Conservation (phyloP, 1,139 yeast species). For the Debaryomyces sp. region DNA sequence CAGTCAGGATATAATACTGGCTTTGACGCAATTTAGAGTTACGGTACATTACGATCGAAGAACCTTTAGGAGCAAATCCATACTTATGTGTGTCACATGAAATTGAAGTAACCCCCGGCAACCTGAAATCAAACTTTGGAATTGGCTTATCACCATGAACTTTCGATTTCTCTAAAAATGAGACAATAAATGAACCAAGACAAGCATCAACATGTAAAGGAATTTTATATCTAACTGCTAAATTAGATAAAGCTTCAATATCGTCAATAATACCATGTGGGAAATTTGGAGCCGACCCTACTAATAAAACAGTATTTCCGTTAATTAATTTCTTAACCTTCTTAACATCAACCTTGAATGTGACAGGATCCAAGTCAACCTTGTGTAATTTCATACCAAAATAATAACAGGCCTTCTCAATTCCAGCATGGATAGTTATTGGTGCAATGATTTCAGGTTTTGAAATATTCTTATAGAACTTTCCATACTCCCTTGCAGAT, state of each 20-base stretch:
- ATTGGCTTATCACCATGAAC: slow-evolving; percentile 45
- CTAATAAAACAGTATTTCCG: slow-evolving; percentile 76
- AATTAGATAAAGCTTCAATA: slow-evolving; percentile 66
- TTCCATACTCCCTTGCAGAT: slow-evolving; percentile 76
- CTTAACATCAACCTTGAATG: slow-evolving; percentile 66
- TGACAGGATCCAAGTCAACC: slow-evolving; percentile 71
- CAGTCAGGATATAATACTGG: slow-evolving; percentile 82
- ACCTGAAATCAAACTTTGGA: slow-evolving; percentile 81
- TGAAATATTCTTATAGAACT: slow-evolving; percentile 57
- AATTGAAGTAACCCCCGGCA: slow-evolving; percentile 95
- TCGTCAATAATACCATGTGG: slow-evolving; percentile 97
- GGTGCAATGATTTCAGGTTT: slow-evolving; percentile 91
- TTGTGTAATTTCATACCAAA: slow-evolving; percentile 85
- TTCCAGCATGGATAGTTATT: slow-evolving; percentile 89
- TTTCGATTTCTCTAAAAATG: slow-evolving; percentile 72
- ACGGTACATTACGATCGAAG: slow-evolving; percentile 90
- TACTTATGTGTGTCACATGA: slow-evolving; percentile 98
- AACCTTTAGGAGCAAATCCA: slow-evolving; percentile 98
- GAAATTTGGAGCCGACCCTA: slow-evolving; percentile 95
- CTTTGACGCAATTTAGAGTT: slow-evolving; percentile 63
- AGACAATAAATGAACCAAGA: slow-evolving; percentile 86
- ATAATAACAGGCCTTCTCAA: slow-evolving; percentile 90
- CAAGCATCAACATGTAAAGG: slow-evolving; percentile 97
- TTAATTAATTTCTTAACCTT: slow-evolving; percentile 70
- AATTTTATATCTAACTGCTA: slow-evolving; percentile 65